A percentile compares a stretch with the other conserved stretches of the same genome.
Conservation (phyloP, 495 filamentous ascomycete species). For the Friedmanniomyces endolithicus region DNA sequence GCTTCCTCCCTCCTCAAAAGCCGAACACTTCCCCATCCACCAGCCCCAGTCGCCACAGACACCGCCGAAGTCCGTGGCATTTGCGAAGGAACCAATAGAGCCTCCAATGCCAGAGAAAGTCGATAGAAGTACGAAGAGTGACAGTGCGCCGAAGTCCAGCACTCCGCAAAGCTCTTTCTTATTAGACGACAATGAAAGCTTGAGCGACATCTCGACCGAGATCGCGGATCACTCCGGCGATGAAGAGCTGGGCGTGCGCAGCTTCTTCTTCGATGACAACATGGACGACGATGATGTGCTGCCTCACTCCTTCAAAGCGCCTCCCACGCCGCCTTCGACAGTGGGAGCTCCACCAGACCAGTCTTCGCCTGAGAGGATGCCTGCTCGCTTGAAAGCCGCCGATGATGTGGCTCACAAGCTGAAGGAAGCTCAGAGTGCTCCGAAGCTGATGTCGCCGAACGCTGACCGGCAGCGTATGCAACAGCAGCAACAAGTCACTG, state of each 20-base stretch:
- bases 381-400: neutral
- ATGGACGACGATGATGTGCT: constrained; percentile 38
- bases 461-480: neutral
- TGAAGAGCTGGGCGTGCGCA: constrained; percentile 25
- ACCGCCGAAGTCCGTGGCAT: neutral
- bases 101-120: constrained; percentile 2
- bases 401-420: neutral
- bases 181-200: constrained; percentile 53
- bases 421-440: constrained; percentile 14
- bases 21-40: neutral
- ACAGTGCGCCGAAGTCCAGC: constrained; percentile 28
- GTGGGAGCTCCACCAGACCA: constrained; percentile 9
- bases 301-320: constrained; percentile 54
- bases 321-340: constrained; percentile 36
- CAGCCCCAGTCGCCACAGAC: neutral
- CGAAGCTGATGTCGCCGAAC: constrained; percentile 18
- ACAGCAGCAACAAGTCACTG: neutral
- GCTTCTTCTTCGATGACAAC: constrained; percentile 34
- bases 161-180: constrained; percentile 44
- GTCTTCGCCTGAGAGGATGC: constrained; percentile 6
- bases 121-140: constrained; percentile 1
- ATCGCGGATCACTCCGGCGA: constrained; percentile 39
- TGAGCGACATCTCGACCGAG: constrained; percentile 67
- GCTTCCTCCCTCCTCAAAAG: neutral
- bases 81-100: neutral